Evolutionary conservation across 176 grass and related monocot genomes (phyloP).

Genomic region (Luzula sylvatica): DNA sequence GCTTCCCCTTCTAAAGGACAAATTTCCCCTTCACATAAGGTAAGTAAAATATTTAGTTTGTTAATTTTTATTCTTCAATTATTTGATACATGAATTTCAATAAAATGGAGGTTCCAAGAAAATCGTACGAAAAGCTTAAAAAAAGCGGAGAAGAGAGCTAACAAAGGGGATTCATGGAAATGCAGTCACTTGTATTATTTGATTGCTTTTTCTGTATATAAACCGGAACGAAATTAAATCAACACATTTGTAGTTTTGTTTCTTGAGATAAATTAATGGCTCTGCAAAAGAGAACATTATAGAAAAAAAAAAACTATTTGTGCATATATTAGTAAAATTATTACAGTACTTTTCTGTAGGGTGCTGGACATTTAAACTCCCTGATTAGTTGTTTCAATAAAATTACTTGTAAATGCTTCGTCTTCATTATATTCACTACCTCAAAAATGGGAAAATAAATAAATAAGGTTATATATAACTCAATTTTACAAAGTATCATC

Average conservation of each 20-base stretch:
- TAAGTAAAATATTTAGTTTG: not conserved
- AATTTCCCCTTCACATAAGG: slow-evolving; percentile 1
- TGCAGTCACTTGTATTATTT: slow-evolving; percentile 21
- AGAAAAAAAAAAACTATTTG: too few relatives aligned
- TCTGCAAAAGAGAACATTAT: too few relatives aligned
- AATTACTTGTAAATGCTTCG: too few relatives aligned
- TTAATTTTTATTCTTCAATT: not conserved
- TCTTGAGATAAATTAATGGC: slow-evolving; percentile 1
- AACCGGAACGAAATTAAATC: not conserved
- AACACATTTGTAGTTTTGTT: not conserved
- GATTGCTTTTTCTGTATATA: slow-evolving; percentile 46
- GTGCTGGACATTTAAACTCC: too few relatives aligned
- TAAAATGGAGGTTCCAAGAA: slow-evolving; percentile 39
- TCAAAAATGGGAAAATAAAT: too few relatives aligned
- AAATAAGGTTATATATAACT: too few relatives aligned
- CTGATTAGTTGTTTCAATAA: too few relatives aligned
- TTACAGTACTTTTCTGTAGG: too few relatives aligned
- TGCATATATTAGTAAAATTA: too few relatives aligned
- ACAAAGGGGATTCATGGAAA: slow-evolving; percentile 2
- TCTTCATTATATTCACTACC: too few relatives aligned
- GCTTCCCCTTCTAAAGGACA: slow-evolving; percentile 6
- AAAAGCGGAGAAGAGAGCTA: slow-evolving; percentile 29
- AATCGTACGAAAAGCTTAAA: slow-evolving; percentile 44
- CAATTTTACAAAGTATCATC: too few relatives aligned
- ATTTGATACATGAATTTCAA: not conserved